Conservation (phyloP, 441 rosid species). For the Jatropha podagrica region DNA sequence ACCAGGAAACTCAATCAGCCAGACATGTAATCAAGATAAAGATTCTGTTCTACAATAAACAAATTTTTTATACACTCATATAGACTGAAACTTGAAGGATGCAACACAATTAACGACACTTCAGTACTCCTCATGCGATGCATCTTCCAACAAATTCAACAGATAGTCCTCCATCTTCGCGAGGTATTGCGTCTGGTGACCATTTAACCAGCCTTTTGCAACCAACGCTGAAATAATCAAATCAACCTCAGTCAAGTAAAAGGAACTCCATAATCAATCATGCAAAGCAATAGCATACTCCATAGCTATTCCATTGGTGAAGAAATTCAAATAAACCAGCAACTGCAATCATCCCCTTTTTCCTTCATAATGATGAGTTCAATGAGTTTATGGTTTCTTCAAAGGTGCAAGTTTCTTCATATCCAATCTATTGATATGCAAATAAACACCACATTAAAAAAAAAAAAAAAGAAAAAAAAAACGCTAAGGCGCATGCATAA, state of each 20-base stretch:
- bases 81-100: not conserved
- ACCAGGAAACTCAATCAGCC: not conserved
- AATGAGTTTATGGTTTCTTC: no score
- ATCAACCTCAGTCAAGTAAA: not conserved
- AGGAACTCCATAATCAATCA: not conserved
- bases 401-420: no score
- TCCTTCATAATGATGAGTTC: not conserved
- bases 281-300: not conserved
- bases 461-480: no score
- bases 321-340: not conserved
- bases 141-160: not conserved
- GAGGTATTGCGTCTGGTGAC: not conserved
- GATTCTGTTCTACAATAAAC: not conserved
- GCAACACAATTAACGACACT: not conserved
- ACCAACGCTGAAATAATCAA: not conserved
- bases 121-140: not conserved
- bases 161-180: not conserved
- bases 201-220: not conserved
- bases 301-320: not conserved
- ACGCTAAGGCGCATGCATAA: no score
- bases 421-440: no score
- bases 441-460: no score
- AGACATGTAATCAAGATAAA: not conserved
- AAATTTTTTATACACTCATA: not conserved
- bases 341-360: not conserved